phyloP scores from a whole-genome alignment of 768 basidiomycete genomes.

The Pleurotus sapidus region DNA sequence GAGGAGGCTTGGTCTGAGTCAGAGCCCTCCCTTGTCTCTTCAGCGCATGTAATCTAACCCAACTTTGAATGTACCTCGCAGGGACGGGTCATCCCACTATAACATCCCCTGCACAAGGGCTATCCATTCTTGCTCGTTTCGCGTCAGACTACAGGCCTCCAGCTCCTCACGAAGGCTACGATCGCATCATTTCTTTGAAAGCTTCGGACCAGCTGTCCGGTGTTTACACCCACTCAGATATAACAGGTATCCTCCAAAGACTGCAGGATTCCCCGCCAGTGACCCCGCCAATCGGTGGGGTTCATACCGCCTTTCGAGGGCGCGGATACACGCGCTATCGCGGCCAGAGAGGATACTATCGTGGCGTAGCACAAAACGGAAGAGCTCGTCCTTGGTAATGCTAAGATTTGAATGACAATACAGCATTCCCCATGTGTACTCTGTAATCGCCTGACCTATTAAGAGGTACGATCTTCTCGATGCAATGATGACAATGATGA shows the following conservation, averaged over 20 bases:
- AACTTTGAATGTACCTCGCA: constrained; percentile 24
- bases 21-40: constrained; percentile 23
- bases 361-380: background rate
- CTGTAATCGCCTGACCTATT: background rate
- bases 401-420: background rate
- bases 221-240: constrained; percentile 48
- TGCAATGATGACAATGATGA: background rate
- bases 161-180: constrained; percentile 56
- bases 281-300: background rate
- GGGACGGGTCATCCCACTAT: constrained; percentile 80
- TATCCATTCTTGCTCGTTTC: constrained; percentile 65
- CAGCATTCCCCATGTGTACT: background rate
- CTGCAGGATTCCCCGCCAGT: constrained; percentile 43
- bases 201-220: constrained; percentile 38
- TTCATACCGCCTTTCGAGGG: background rate
- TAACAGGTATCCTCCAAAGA: constrained; percentile 49
- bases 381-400: too few species aligned
- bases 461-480: background rate
- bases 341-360: background rate
- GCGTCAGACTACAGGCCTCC: constrained; percentile 59
- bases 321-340: background rate
- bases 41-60: background rate
- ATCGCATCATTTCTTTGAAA: constrained; percentile 50
- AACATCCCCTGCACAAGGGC: constrained; percentile 51
- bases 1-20: constrained; percentile 57